These are phyloP conservation scores for Backusella mclennaniae DNA, from an alignment of 192 early-diverging fungal species.

Conservation along the genomic window DNA sequence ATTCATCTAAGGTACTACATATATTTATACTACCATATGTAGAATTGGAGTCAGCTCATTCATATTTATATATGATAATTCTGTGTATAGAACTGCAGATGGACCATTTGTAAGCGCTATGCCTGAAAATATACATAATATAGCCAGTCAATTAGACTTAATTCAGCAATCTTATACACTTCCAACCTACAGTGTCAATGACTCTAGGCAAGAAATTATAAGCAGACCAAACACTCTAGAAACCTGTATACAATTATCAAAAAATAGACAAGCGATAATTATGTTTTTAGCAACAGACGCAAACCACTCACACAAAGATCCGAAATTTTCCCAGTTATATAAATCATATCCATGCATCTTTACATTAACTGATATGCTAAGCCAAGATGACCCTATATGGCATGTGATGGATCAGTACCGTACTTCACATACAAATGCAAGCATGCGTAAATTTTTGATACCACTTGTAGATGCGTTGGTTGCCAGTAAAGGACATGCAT, in stretches of 20 bases:
- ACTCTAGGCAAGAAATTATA: not conserved
- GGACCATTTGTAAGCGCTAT: constrained; percentile 29
- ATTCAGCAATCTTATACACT: not conserved
- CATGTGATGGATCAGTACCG: constrained; percentile 14
- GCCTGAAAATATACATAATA: constrained; percentile 26
- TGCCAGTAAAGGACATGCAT: constrained; percentile 31
- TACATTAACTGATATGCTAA: constrained; percentile 40
- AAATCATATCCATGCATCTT: constrained; percentile 44
- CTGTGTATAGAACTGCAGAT: constrained; percentile 30
- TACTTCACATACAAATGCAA: constrained; percentile 14
- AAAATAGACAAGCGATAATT: constrained; percentile 17
- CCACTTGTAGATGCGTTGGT: constrained; percentile 32
- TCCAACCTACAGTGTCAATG: not conserved
- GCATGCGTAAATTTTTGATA: constrained; percentile 27
- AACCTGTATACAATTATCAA: constrained; percentile 11
- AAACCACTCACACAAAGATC: constrained; percentile 34
- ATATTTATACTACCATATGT: not conserved
- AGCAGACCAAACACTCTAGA: not conserved
- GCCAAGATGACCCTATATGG: constrained; percentile 14
- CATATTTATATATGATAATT: not conserved
- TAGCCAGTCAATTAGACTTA: constrained; percentile 14
- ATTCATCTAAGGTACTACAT: constrained; percentile 33
- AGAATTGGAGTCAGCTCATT: not conserved
- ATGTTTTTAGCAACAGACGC: constrained; percentile 55
- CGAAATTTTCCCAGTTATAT: constrained; percentile 40